A percentile compares a stretch with the other conserved stretches of the same genome.
phyloP scores from a whole-genome alignment of 768 basidiomycete genomes.

The Lenzites betulinus region DNA sequence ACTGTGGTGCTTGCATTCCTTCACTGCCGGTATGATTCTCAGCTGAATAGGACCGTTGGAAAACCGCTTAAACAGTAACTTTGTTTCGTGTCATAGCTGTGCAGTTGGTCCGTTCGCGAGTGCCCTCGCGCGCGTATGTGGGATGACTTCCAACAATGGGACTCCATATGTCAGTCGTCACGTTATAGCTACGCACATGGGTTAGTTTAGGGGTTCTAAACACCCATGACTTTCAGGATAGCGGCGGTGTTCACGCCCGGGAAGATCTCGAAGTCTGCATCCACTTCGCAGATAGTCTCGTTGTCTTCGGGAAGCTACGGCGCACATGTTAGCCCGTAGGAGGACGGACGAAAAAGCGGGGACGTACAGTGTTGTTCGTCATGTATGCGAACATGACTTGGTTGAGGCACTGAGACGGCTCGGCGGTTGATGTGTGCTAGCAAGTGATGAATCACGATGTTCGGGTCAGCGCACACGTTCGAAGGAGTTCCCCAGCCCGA shows the following conservation, averaged over 20 bases:
- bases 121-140: too few relatives aligned
- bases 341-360: not conserved
- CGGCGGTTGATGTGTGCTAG: constrained; percentile 6
- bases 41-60: too few relatives aligned
- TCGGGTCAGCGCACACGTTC: too few relatives aligned
- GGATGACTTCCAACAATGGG: not conserved
- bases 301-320: constrained; percentile 3
- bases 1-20: too few relatives aligned
- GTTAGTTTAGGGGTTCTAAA: not conserved
- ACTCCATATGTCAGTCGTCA: not conserved
- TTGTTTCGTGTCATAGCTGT: too few relatives aligned
- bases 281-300: not conserved
- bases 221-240: not conserved
- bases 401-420: constrained; percentile 11
- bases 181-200: not conserved
- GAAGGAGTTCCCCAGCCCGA: not conserved
- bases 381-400: constrained; percentile 3
- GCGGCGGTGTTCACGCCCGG: not conserved
- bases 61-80: too few relatives aligned
- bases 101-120: too few relatives aligned
- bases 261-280: constrained; percentile 7
- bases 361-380: constrained; percentile 8
- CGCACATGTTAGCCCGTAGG: not conserved
- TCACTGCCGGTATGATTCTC: too few relatives aligned
- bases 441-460: not conserved